phyloP scores from a whole-genome alignment of 1,284 basidiomycete genomes.

The Sporisorium reilianum region DNA sequence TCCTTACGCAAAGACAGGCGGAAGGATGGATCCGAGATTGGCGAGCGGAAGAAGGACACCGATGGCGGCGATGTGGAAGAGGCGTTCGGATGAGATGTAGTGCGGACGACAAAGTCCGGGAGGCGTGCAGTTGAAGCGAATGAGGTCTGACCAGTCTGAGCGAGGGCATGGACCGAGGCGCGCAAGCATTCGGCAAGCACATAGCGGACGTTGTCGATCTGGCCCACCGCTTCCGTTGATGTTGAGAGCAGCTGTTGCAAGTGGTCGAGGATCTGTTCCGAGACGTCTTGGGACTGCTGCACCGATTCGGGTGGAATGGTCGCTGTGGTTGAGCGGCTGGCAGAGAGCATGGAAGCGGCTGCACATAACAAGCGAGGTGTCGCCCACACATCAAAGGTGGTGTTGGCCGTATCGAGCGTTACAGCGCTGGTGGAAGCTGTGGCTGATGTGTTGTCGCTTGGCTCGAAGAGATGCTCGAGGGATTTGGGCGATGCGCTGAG shows the following conservation, averaged over 20 bases:
- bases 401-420: conserved; percentile 42
- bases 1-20: conserved; percentile 38
- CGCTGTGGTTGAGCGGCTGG: conserved; percentile 10
- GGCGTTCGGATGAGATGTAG: background rate
- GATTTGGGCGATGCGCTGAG: conserved; percentile 43
- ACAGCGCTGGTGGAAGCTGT: conserved; percentile 25
- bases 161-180: conserved; percentile 42
- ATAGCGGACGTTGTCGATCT: conserved; percentile 50
- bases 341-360: conserved; percentile 28
- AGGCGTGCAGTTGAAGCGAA: conserved; percentile 34
- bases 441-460: conserved; percentile 3
- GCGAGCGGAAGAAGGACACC: conserved; percentile 24
- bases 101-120: conserved; percentile 37
- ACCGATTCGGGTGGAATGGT: background rate
- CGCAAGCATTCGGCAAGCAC: conserved; percentile 41
- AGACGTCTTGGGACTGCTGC: conserved; percentile 14
- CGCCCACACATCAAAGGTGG: conserved; percentile 60
- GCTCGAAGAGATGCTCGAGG: conserved; percentile 46
- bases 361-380: conserved; percentile 52
- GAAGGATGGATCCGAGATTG: conserved; percentile 17
- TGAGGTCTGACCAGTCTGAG: conserved; percentile 31
- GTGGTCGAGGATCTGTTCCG: conserved; percentile 18
- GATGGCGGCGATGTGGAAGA: background rate
- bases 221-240: conserved; percentile 36
- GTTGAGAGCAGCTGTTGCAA: conserved; percentile 26